Conservation (phyloP, 2,329 filamentous ascomycete genomes). For the Aspergillus novoparasiticus region DNA sequence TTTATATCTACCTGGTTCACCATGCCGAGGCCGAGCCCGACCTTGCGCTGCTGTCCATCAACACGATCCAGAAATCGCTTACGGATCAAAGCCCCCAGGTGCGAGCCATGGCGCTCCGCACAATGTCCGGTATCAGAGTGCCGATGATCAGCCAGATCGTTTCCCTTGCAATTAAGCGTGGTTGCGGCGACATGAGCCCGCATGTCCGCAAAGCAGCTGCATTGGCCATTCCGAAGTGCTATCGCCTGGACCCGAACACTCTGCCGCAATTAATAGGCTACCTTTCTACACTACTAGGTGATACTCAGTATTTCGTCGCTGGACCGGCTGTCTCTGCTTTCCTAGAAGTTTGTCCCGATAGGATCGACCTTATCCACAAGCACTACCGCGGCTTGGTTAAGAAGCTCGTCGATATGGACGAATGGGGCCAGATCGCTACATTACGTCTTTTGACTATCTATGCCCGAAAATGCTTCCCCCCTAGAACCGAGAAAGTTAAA, state of each 20-base stretch:
- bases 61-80: conserved; percentile 96
- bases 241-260: conserved; percentile 83
- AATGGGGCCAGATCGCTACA: conserved; percentile 91
- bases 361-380: conserved; percentile 84
- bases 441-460: conserved; percentile 82
- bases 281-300: conserved; percentile 74
- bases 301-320: conserved; percentile 95
- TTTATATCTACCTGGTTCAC: conserved; percentile 96
- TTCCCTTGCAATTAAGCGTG: conserved; percentile 91
- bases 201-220: conserved; percentile 91
- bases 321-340: conserved; percentile 90
- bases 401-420: conserved; percentile 98
- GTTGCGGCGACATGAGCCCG: conserved; percentile 89
- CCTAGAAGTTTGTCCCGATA: conserved; percentile 83
- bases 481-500: conserved; percentile 61
- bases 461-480: conserved; percentile 83
- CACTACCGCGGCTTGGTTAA: conserved; percentile 83
- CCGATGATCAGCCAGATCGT: conserved; percentile 98
- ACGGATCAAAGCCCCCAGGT: conserved; percentile 90
- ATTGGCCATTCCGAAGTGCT: conserved; percentile 93
- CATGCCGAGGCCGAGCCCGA: conserved; percentile 97
- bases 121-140: conserved; percentile 96
- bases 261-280: conserved; percentile 84
- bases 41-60: conserved; percentile 92
- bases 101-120: conserved; percentile 86